phyloP scores from a whole-genome alignment of 306 rosid genomes.

The Cajanus cajan region DNA sequence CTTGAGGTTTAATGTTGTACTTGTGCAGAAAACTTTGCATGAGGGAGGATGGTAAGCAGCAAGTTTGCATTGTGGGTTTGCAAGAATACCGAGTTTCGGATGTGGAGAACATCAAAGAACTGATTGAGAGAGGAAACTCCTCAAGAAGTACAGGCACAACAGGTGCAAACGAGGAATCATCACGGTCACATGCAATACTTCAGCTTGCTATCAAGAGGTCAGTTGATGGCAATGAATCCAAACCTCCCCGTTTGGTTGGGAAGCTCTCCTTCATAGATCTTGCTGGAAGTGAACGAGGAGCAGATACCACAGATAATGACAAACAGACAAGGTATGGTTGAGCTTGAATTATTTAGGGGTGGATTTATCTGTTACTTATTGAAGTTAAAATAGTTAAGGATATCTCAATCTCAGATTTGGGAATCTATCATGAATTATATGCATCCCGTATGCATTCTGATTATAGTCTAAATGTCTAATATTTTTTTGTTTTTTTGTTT shows the following conservation, averaged over 20 bases:
- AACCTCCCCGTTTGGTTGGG: constrained; percentile 88
- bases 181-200: constrained; percentile 98
- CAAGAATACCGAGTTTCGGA: constrained; percentile 92
- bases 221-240: constrained; percentile 79
- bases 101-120: constrained; percentile 90
- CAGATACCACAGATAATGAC: constrained; percentile 99
- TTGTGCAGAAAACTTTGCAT: constrained; percentile 88
- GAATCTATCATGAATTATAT: background rate
- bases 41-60: constrained; percentile 98
- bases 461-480: constrained; percentile 14
- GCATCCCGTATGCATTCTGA: background rate
- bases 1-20: constrained; percentile 24
- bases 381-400: background rate
- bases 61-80: constrained; percentile 98
- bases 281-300: constrained; percentile 99
- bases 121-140: constrained; percentile 92
- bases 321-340: constrained; percentile 79
- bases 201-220: constrained; percentile 94
- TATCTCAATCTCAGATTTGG: background rate
- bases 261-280: constrained; percentile 98
- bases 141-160: constrained; percentile 97
- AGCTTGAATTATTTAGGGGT: constrained; percentile 17
- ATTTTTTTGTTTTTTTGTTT: constrained; percentile 21
- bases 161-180: constrained; percentile 98
- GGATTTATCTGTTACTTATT: constrained; percentile 2